Evolutionary conservation across 2,329 filamentous ascomycete species (phyloP), one percentile per base, ranked within the genome.

Genomic region (Aplosporella prunicola): DNA sequence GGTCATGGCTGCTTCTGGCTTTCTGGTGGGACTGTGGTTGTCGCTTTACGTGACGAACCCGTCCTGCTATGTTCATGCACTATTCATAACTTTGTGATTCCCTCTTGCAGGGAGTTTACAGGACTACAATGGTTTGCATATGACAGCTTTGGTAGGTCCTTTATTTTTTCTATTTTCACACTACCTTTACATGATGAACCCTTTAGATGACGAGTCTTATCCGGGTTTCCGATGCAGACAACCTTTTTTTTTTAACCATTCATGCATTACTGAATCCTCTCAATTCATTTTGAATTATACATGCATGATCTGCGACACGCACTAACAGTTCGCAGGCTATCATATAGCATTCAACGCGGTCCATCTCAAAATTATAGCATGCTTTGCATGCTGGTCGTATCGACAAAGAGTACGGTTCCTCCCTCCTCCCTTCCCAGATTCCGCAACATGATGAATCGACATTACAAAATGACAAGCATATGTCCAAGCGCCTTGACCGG

Each of bases 391-490:
- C n/a, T n/a, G n/a, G n/a, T 9, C 13, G 29, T n/a, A 32, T 24
- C 26, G 6, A 13, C 33, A 25, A 28, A 44, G 36, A 29, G 38
- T 28, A 26, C 30, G 41, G 16, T 18, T 32, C 32, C 31, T 37
- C 35, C 31, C 23, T 9, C 14, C 22, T 11, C 17, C 18, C 16
- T 17, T 45, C 45, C 46, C 43, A 45, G 43, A 53, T 53, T 16
- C 18, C n/a, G n/a, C 60, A 63, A 51, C 54, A 77, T 91, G 85
- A 91, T 91, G 84, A 91, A 73, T 71, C 64, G 76, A 86, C 80
- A 75, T 71, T 68, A 72, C 74, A 69, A 63, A 80, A 78, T 39
- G 85, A 93, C 86, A 93, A 93, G 85, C 85, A 93, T 93, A 93
- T 93, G 85, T 93, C 86, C 73, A 80, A 93, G 86, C 77, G 71